Percentiles rank a stretch among this genome's conserved stretches.
phyloP scores from a whole-genome alignment of 805 yeast species.

The Saccharomycopsis schoenii region DNA sequence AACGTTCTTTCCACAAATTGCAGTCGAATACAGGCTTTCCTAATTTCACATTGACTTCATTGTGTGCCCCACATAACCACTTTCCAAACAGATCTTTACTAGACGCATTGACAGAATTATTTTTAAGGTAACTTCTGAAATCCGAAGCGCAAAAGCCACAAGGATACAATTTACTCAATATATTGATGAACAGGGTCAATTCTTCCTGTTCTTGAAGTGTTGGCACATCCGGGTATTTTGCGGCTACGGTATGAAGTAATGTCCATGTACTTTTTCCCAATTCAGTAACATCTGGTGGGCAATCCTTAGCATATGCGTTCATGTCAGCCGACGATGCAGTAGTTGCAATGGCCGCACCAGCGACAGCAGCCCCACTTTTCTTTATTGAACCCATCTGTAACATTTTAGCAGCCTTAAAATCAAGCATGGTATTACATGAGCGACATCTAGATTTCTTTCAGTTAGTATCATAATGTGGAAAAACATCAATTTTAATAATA shows the following conservation, averaged over 20 bases:
- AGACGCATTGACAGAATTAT: constrained; percentile 37
- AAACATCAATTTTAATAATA: neutral
- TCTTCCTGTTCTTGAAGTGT: constrained; percentile 52
- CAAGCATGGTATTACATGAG: constrained; percentile 72
- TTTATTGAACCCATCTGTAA: neutral
- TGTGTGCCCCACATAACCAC: constrained; percentile 95
- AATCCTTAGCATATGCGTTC: constrained; percentile 34
- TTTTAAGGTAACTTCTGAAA: constrained; percentile 51
- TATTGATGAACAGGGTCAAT: constrained; percentile 54
- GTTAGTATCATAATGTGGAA: neutral
- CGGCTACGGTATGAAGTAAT: constrained; percentile 80
- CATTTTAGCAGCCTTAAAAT: constrained; percentile 57
- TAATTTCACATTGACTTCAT: constrained; percentile 76
- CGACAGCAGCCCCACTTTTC: constrained; percentile 7
- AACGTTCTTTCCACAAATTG: constrained; percentile 80
- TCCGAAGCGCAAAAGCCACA: constrained; percentile 92
- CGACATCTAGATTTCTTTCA: constrained; percentile 50
- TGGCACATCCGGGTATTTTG: constrained; percentile 73
- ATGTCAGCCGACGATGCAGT: constrained; percentile 20
- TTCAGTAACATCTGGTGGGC: constrained; percentile 80
- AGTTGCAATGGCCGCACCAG: constrained; percentile 21
- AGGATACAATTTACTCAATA: constrained; percentile 79
- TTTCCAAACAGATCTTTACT: constrained; percentile 71
- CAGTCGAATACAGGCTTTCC: constrained; percentile 87
- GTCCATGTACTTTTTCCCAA: constrained; percentile 91